Evolutionary conservation across 768 basidiomycete genomes (phyloP).

Genomic region (Auriscalpium vulgare): DNA sequence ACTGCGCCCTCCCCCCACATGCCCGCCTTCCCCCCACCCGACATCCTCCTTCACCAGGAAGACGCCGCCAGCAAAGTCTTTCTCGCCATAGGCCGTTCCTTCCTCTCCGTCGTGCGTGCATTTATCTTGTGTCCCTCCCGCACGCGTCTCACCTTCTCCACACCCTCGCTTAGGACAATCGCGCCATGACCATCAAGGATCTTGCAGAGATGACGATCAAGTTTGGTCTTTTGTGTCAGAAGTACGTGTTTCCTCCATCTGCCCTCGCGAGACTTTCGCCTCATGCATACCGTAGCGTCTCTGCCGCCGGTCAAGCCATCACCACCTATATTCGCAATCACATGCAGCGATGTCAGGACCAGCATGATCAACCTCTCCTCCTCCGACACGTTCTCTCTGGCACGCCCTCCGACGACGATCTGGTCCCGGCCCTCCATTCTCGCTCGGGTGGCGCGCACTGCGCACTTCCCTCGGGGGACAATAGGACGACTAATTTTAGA

Average conservation of each 20-base stretch:
- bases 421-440: slow-evolving; percentile 63
- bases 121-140: not conserved
- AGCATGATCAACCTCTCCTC: slow-evolving; percentile 68
- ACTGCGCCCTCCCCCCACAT: slow-evolving; percentile 15
- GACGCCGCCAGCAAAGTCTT: slow-evolving; percentile 68
- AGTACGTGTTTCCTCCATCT: slow-evolving; percentile 36
- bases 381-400: slow-evolving; percentile 67
- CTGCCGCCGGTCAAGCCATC: slow-evolving; percentile 75
- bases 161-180: slow-evolving; percentile 50
- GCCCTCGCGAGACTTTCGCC: slow-evolving; percentile 13
- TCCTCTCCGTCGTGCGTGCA: slow-evolving; percentile 62
- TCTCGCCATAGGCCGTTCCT: slow-evolving; percentile 62
- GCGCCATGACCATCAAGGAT: slow-evolving; percentile 83
- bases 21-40: slow-evolving; percentile 50
- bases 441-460: slow-evolving; percentile 57
- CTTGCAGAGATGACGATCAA: slow-evolving; percentile 62
- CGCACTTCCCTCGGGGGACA: slow-evolving; percentile 24
- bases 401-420: slow-evolving; percentile 63
- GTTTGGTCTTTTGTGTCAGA: slow-evolving; percentile 66
- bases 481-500: slow-evolving; percentile 61
- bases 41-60: slow-evolving; percentile 65
- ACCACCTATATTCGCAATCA: slow-evolving; percentile 77
- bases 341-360: slow-evolving; percentile 58
- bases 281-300: slow-evolving; percentile 37
- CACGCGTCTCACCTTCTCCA: slow-evolving; percentile 11